Base-by-base conservation (phyloP, 441 rosid genomes). In the Pelargonium citronellum region DNA sequence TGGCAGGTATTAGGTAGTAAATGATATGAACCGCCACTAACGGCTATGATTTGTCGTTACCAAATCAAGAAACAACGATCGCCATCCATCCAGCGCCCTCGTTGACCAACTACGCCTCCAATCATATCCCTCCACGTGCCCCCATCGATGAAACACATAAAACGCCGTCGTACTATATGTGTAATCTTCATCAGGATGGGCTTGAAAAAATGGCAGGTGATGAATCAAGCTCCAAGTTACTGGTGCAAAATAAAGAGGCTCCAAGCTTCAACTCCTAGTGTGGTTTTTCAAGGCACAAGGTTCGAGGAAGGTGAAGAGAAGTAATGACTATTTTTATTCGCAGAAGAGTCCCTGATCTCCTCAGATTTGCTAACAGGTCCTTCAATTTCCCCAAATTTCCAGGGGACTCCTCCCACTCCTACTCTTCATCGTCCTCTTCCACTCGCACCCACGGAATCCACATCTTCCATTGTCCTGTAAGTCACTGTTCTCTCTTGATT, bases 401-500 rank as follows among this genome's bases (percentile, higher is more conserved):
- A 10, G 86, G 84, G 58, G 84, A 79, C 63, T 69, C 85, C 71
- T 71, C 74, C 61, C 79, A 74, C 8, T 37, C 41, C 41, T 37
- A 37, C 41, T 37, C 41, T 77, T 83, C 82, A 65, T 78, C 91
- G 60, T 34, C 78, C 66, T 77, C 83, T 51, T 73, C 92, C 9
- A 63, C 81, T 73, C 85, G 84, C 74, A 68, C 83, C 71, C 88
- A 87, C 43, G 99, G 99, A 75, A 77, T 91, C 83, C 97, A 94
- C 77, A 87, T 91, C 79, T 90, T 94, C 80, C 96, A 90, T 39
- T 90, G 96, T 81, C 94, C 92, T 0, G 99, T 91, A 80, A 80
- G 80, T 71, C 57, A n/a, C 15, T 9, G 10, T 7, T 6, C 27
- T n/a, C 60, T 53, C 19, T 17, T 16, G 19, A 53, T 17, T 15